Percentiles rank a stretch among this genome's conserved stretches.
These are phyloP conservation scores for Eutrema heterophyllum DNA, from an alignment of 345 rosid genomes.

Conservation along the genomic window DNA sequence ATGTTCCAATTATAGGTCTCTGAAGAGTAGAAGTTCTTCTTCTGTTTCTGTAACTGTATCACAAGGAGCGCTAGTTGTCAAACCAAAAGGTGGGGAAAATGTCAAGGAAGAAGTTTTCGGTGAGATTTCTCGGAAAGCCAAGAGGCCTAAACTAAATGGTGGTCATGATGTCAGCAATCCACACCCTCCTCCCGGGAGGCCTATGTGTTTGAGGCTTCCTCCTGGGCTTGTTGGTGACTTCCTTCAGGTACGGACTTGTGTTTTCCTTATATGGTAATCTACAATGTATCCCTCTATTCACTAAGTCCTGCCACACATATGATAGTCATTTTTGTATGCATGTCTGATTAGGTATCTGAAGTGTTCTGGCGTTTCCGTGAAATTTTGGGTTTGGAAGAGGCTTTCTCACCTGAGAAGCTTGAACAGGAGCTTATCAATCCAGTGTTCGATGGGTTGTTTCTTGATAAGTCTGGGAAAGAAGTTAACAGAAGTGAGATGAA, in stretches of 20 bases:
- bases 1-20: conserved; percentile 59
- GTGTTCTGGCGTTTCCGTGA: conserved; percentile 69
- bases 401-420: conserved; percentile 49
- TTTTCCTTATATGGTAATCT: conserved; percentile 10
- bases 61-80: conserved; percentile 54
- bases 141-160: conserved; percentile 42
- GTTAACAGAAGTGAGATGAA: conserved; percentile 32
- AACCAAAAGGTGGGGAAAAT: conserved; percentile 42
- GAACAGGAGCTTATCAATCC: conserved; percentile 78
- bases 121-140: conserved; percentile 43
- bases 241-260: conserved; percentile 60
- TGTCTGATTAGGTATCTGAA: conserved; percentile 68
- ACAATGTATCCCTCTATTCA: neutral
- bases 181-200: conserved; percentile 65
- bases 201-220: conserved; percentile 62
- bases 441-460: conserved; percentile 40
- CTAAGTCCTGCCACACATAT: conserved; percentile 14
- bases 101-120: conserved; percentile 31
- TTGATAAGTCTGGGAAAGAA: conserved; percentile 36
- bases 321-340: conserved; percentile 16
- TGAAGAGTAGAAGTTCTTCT: conserved; percentile 50
- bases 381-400: conserved; percentile 62
- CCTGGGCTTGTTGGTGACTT: conserved; percentile 77
- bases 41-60: conserved; percentile 49
- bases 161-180: conserved; percentile 30